phyloP scores from a whole-genome alignment of 768 basidiomycete genomes.

The Mycena alexandri region DNA sequence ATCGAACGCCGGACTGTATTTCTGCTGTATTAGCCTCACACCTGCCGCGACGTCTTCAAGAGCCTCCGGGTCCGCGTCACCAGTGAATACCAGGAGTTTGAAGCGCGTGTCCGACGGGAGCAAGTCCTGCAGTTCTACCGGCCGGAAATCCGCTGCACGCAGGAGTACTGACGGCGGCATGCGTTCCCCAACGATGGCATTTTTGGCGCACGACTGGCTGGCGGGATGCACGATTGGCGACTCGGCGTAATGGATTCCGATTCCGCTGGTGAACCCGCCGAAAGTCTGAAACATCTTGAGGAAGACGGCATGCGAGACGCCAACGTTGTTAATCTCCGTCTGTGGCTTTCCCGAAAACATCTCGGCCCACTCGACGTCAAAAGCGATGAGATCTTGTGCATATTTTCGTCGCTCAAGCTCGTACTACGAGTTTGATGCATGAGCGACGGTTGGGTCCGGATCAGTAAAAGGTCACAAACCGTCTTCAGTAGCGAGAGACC shows the following conservation, averaged over 20 bases:
- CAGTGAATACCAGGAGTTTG: conserved; percentile 68
- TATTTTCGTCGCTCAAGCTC: conserved; percentile 76
- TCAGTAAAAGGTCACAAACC: conserved; percentile 47
- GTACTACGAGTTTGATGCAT: conserved; percentile 59
- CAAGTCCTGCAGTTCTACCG: conserved; percentile 67
- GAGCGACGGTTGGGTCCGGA: background rate
- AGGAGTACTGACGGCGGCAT: conserved; percentile 63
- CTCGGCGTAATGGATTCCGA: conserved; percentile 64
- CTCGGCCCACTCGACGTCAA: conserved; percentile 73
- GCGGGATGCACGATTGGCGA: conserved; percentile 58
- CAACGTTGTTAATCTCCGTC: conserved; percentile 58
- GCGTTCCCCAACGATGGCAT: conserved; percentile 65
- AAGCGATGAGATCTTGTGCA: conserved; percentile 79
- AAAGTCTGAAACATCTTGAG: conserved; percentile 65
- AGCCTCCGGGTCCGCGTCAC: conserved; percentile 51
- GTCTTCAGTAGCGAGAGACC: conserved; percentile 62
- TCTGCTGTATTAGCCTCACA: conserved; percentile 48
- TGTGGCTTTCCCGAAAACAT: conserved; percentile 79
- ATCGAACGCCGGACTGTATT: conserved; percentile 57
- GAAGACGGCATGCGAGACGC: conserved; percentile 68
- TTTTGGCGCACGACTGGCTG: conserved; percentile 53
- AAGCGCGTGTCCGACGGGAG: conserved; percentile 65
- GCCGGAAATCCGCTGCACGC: conserved; percentile 63
- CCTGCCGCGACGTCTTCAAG: conserved; percentile 49
- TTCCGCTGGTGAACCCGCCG: conserved; percentile 67